phyloP scores from a whole-genome alignment of 768 basidiomycete species.

The Mycena filopes region DNA sequence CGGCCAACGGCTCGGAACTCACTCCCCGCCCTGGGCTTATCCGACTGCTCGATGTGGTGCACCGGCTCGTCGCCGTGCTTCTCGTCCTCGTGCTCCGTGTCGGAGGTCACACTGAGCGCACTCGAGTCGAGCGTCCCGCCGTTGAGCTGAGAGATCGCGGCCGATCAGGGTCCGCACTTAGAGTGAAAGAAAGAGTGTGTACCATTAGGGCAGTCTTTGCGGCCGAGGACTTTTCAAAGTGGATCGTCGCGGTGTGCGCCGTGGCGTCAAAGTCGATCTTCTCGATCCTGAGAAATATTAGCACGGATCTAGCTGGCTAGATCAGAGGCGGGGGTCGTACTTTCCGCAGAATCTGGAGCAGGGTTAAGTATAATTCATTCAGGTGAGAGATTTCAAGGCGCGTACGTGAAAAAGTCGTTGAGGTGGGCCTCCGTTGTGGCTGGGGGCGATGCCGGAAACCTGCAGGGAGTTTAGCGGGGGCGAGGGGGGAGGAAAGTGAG shows the following conservation, averaged over 20 bases:
- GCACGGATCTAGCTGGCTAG: neutral
- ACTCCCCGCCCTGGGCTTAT: constrained; percentile 93
- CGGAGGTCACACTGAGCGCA: constrained; percentile 76
- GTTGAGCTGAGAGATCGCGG: constrained; percentile 58
- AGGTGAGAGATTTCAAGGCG: neutral
- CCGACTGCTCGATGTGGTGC: constrained; percentile 75
- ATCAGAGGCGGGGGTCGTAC: constrained; percentile 48
- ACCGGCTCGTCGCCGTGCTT: constrained; percentile 49
- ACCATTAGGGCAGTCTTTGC: constrained; percentile 91
- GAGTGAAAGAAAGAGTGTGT: neutral
- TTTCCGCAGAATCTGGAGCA: constrained; percentile 84
- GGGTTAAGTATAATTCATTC: constrained; percentile 1
- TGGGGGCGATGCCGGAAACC: constrained; percentile 79
- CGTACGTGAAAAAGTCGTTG: constrained; percentile 85
- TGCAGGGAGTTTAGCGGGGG: constrained; percentile 39
- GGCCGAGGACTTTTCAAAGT: constrained; percentile 86
- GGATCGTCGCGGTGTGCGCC: constrained; percentile 66
- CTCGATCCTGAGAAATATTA: constrained; percentile 59
- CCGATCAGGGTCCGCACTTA: constrained; percentile 1
- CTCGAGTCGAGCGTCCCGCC: constrained; percentile 82
- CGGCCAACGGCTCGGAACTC: neutral
- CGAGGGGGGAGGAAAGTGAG: neutral
- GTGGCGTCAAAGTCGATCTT: constrained; percentile 67
- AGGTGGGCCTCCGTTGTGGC: constrained; percentile 75
- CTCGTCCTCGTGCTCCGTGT: constrained; percentile 67